Base-by-base conservation (phyloP, 179 eudicot genomes). In the Spinacia oleracea region DNA sequence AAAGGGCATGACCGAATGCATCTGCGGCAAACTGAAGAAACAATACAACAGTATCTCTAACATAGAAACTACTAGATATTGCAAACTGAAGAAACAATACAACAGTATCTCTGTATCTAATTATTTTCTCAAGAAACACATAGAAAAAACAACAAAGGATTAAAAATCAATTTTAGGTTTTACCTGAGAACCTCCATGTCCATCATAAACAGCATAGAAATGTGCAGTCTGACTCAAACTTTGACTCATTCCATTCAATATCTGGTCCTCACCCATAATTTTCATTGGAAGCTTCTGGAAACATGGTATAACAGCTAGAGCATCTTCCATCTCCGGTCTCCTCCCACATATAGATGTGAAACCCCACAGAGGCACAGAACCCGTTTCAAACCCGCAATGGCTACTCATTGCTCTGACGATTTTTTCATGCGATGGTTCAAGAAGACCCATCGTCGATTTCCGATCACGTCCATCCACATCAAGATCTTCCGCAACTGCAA, bases 111-210 rank as follows among this genome's bases (percentile, higher is more conserved):
- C n/a, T n/a, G n/a, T n/a, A 38, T 38, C 40, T 38, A 38, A 38
- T 38, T 38, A 58, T 58, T 9, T 4, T 25, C 31, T 23, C 25
- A 25, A n/a, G 2, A 58, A 58, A 58, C 60, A 77, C 11, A 23
- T 23, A 50, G 42, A 75, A 32, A 53, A 32, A 53, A 51, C 16
- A 34, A 27, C 58, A 53, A 32, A 74, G 29, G n/a, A 58, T 20
- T 72, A 80, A 70, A 67, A 62, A 58, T 23, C 12, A 58, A 25
- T 42, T 45, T 9, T 6, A 18, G 60, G 15, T 58, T 58, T 60
- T 79, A 90, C 93, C 92, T 90, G 92, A 72, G 75, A 75, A 46
- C 93, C 93, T 45, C 93, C 93, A 68, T 89, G 93, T 45, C 93
- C 93, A 82, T 90, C 93, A 84, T 89, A 90, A 78, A 90, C 93